Conservation (phyloP, 768 basidiomycete species). For the Tremella fuciformis region DNA sequence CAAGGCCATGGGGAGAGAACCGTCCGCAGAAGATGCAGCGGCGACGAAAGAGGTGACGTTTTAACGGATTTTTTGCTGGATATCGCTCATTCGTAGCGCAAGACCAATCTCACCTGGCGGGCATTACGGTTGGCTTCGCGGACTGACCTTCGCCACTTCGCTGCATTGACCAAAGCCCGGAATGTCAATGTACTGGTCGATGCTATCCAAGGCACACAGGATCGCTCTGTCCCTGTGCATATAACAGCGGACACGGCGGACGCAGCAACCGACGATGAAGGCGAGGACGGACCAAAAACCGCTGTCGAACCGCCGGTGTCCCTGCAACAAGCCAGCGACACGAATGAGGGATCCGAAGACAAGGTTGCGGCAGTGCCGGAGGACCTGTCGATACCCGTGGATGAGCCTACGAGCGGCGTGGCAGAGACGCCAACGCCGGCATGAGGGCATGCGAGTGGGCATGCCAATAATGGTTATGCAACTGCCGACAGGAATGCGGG, state of each 20-base stretch:
- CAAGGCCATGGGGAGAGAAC: constrained; percentile 35
- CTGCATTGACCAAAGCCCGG: constrained; percentile 17
- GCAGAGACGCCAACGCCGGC: too few relatives aligned
- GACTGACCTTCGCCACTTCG: constrained; percentile 28
- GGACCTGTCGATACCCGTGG: too few relatives aligned
- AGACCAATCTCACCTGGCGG: constrained; percentile 36
- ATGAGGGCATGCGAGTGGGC: too few relatives aligned
- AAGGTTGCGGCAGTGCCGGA: too few relatives aligned
- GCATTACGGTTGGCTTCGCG: constrained; percentile 28
- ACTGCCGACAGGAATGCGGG: too few relatives aligned
- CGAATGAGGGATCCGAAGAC: too few relatives aligned
- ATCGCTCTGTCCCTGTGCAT: not conserved
- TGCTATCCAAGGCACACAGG: constrained; percentile 18
- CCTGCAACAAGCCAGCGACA: not conserved
- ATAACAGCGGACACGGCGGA: not conserved
- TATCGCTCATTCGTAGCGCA: constrained; percentile 13
- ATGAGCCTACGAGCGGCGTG: too few relatives aligned
- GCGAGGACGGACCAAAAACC: not conserved
- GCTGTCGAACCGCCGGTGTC: not conserved
- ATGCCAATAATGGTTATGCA: too few relatives aligned
- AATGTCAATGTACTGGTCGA: constrained; percentile 26
- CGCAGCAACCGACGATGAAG: constrained; percentile 1
- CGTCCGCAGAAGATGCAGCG: constrained; percentile 14
- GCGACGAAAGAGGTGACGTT: constrained; percentile 22
- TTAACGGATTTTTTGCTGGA: not conserved